Percentiles rank a stretch among this genome's conserved stretches.
Evolutionary conservation across 306 rosid species (phyloP).

Genomic region (Lupinus albus): DNA sequence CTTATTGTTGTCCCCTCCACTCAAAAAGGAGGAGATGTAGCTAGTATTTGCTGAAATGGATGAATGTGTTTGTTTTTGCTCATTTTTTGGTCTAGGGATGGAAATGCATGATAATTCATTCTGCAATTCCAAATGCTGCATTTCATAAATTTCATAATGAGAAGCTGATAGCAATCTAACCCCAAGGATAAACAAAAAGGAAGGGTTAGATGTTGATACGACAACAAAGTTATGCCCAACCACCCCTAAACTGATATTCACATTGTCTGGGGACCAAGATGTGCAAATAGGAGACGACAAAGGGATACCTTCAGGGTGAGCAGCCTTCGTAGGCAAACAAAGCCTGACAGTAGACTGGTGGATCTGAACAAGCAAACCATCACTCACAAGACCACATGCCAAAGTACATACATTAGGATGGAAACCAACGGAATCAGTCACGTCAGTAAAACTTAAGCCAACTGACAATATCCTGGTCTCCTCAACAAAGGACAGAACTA

Average conservation of each 20-base stretch:
- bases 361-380: slow-evolving; percentile 84
- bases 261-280: slow-evolving; percentile 73
- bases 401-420: slow-evolving; percentile 80
- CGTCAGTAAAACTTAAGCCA: slow-evolving; percentile 92
- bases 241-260: slow-evolving; percentile 87
- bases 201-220: slow-evolving; percentile 94
- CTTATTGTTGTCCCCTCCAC: slow-evolving; percentile 56
- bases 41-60: slow-evolving; percentile 45
- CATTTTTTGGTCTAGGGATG: slow-evolving; percentile 61
- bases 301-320: slow-evolving; percentile 78
- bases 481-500: slow-evolving; percentile 90
- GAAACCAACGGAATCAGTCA: slow-evolving; percentile 96
- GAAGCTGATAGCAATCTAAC: slow-evolving; percentile 59
- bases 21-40: slow-evolving; percentile 47
- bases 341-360: slow-evolving; percentile 75
- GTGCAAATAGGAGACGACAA: slow-evolving; percentile 74
- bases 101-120: slow-evolving; percentile 91
- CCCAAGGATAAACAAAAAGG: slow-evolving; percentile 78
- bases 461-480: slow-evolving; percentile 93
- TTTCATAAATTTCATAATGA: slow-evolving; percentile 78
- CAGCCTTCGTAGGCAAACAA: slow-evolving; percentile 83
- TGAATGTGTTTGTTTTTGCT: slow-evolving; percentile 45
- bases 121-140: slow-evolving; percentile 71
- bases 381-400: slow-evolving; percentile 84
- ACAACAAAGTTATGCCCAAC: slow-evolving; percentile 83